phyloP scores from a whole-genome alignment of 2,329 filamentous ascomycete genomes.

The Aspergillus sp. region DNA sequence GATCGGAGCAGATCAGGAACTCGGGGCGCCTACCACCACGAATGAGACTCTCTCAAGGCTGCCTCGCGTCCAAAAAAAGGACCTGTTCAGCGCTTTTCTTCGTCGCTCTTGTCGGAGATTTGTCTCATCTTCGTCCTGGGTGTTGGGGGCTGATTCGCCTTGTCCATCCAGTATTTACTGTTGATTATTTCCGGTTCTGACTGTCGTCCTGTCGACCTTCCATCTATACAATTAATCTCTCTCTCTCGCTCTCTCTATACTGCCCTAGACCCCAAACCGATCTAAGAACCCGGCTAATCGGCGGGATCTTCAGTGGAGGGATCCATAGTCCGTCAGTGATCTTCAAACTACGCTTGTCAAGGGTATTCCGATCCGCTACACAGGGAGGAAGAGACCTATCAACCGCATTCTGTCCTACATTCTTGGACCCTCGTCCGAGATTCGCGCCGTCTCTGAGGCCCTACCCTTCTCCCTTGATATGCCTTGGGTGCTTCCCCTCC shows the following conservation, averaged over 20 bases:
- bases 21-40: conserved; percentile 24
- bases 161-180: neutral
- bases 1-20: conserved; percentile 25
- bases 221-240: neutral
- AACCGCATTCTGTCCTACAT: conserved; percentile 23
- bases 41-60: conserved; percentile 19
- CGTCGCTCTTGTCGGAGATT: neutral
- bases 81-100: neutral
- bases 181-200: neutral
- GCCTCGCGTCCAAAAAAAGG: conserved; percentile 9
- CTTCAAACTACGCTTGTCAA: neutral
- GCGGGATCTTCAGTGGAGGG: neutral
- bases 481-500: conserved; percentile 16
- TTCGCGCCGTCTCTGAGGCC: conserved; percentile 10
- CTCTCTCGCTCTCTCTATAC: neutral
- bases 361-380: no score
- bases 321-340: neutral
- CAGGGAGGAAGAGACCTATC: neutral
- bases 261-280: neutral
- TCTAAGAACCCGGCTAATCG: neutral
- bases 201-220: neutral
- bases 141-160: neutral
- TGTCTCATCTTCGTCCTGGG: neutral
- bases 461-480: conserved; percentile 22
- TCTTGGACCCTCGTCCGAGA: conserved; percentile 13